Percentiles rank a stretch among this genome's conserved stretches.
phyloP scores from a whole-genome alignment of 2,329 filamentous ascomycete genomes.

The Aspergillus pseudoviridinutans region DNA sequence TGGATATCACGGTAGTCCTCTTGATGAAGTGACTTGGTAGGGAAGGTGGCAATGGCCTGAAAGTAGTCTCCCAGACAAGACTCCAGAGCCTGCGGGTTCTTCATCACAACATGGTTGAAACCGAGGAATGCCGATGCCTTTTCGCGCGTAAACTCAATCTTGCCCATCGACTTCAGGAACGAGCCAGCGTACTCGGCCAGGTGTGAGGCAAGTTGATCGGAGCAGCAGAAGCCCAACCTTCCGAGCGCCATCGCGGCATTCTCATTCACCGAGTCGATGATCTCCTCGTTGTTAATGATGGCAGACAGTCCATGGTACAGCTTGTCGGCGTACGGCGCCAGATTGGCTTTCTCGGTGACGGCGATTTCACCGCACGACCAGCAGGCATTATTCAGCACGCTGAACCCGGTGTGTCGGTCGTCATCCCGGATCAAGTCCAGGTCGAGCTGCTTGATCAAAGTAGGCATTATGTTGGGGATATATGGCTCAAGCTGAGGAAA shows the following conservation, averaged over 20 bases:
- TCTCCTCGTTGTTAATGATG: constrained; percentile 79
- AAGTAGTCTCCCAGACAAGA: constrained; percentile 79
- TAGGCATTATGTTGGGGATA: constrained; percentile 67
- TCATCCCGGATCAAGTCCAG: constrained; percentile 72
- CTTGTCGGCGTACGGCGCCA: constrained; percentile 72
- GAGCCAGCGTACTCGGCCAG: constrained; percentile 75
- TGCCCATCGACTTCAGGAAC: constrained; percentile 77
- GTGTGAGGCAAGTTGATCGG: constrained; percentile 71
- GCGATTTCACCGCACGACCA: constrained; percentile 95
- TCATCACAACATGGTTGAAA: constrained; percentile 77
- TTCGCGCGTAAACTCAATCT: constrained; percentile 84
- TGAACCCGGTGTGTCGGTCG: constrained; percentile 78
- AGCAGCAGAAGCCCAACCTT: constrained; percentile 75
- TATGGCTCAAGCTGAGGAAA: constrained; percentile 75
- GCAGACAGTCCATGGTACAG: constrained; percentile 72
- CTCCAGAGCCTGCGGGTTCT: constrained; percentile 91
- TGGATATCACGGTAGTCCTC: constrained; percentile 60
- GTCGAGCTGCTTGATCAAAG: constrained; percentile 84
- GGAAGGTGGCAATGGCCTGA: constrained; percentile 70
- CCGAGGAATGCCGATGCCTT: constrained; percentile 92
- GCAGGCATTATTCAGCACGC: constrained; percentile 96
- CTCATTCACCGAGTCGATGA: constrained; percentile 82
- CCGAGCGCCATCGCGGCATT: constrained; percentile 93
- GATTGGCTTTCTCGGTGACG: constrained; percentile 66
- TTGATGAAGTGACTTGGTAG: constrained; percentile 57